Percentiles rank a stretch among this genome's conserved stretches.
These are phyloP conservation scores for Tuber aestivum DNA, from an alignment of 495 filamentous ascomycete species.

Conservation along the genomic window DNA sequence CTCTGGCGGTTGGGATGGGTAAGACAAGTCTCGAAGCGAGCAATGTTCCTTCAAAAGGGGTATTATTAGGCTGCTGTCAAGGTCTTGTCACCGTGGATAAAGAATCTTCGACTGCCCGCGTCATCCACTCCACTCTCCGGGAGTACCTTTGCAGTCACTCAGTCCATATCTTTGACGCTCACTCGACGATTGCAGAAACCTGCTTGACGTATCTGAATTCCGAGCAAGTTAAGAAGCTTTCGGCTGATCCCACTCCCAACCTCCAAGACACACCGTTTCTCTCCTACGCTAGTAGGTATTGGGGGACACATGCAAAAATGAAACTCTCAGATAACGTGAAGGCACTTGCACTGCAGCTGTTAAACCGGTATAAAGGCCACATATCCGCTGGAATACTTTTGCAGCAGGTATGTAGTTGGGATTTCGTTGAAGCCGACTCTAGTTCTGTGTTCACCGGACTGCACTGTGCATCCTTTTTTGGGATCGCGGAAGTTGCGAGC, in stretches of 20 bases:
- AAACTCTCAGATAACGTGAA: neutral
- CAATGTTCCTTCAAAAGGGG: neutral
- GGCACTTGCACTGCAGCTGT: neutral
- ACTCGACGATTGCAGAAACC: neutral
- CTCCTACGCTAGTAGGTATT: neutral
- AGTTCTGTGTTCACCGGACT: neutral
- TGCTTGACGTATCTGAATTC: neutral
- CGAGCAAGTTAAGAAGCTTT: neutral
- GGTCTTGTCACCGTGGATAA: neutral
- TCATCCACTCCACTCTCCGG: neutral
- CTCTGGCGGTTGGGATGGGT: neutral
- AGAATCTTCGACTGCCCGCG: neutral
- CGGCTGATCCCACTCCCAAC: neutral
- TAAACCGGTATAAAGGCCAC: neutral
- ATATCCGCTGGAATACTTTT: neutral
- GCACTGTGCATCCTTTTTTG: neutral
- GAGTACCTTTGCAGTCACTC: neutral
- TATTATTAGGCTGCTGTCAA: neutral
- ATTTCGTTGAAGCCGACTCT: neutral
- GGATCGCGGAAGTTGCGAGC: neutral
- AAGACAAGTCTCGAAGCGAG: neutral
- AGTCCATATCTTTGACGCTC: neutral
- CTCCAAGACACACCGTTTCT: neutral
- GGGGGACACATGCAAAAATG: neutral
- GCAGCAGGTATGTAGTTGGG: neutral